Base-by-base conservation (phyloP, 257 asterid genomes). In the Solanum okadae region DNA sequence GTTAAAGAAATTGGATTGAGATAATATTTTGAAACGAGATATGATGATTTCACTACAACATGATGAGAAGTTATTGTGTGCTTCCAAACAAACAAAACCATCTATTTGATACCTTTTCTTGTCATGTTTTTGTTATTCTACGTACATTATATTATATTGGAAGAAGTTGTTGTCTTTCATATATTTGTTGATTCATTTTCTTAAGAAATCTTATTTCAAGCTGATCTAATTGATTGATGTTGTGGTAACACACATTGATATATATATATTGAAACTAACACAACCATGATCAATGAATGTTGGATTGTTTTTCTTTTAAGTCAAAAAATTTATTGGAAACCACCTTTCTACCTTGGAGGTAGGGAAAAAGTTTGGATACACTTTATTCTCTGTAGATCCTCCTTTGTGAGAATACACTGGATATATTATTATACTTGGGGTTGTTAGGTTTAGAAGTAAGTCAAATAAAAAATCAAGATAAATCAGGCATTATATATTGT, bases 371-470 rank as follows among this genome's bases (percentile, higher is more conserved):
- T 52, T 15, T 16, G 8, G 6, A 7, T 56, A 20, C 11, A 22
- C 67, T 56, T 3, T 56, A 61, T 0, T 0, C 13, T 22, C 11
- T 0, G 22, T 1, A 61, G 3, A 22, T 0, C 3, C 67, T 0
- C 0, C 5, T n/a, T 59, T 59, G 68, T 22, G 68, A 22, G 5
- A 59, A 1, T 22, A 61, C 14, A 22, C 0, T 23, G 1, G 6
- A 23, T 22, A 59, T 59, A 2, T 22, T 59, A 2, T 9, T 23
- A 22, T 0, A 22, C 29, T 63, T 16, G 22, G 12, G 7, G 42
- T 71, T 14, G 2, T 73, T 34, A 34, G 16, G 49, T 1, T 33
- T 73, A 73, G 29, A 73, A 73, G 1, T 4, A 20, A 49, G 1
- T 73, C 9, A 18, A 18, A 34, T 33, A 12, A 10, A 5, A 33